These are phyloP conservation scores for Pythium scleroteichum DNA, from an alignment of 352 stramenopile species.

Conservation along the genomic window DNA sequence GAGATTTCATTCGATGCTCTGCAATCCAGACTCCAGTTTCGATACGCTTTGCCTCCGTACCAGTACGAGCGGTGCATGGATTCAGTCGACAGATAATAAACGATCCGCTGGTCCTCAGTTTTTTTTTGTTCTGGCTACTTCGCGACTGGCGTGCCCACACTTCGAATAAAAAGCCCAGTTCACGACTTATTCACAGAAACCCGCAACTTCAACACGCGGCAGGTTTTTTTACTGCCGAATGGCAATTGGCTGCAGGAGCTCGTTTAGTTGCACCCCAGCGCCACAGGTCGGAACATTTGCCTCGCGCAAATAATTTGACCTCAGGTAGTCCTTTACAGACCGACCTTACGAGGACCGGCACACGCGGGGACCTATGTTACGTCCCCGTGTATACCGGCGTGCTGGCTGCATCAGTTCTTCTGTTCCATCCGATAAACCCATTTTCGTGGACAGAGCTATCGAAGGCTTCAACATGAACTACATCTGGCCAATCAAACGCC, in stretches of 20 bases:
- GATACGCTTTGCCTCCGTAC: too few species aligned
- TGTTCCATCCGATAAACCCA: constrained; percentile 9
- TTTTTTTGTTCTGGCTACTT: constrained; percentile 6
- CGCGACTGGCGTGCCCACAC: background rate
- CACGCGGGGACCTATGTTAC: too few species aligned
- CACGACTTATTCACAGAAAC: constrained; percentile 1
- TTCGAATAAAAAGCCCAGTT: constrained; percentile 10
- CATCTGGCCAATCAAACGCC: constrained; percentile 6
- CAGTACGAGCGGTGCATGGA: too few species aligned
- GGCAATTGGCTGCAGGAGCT: too few species aligned
- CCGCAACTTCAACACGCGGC: constrained; percentile 18
- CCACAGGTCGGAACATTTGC: too few species aligned
- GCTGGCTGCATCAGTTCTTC: constrained; percentile 22
- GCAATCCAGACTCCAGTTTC: background rate
- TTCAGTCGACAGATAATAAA: too few species aligned
- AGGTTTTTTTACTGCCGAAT: too few species aligned
- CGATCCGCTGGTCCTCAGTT: background rate
- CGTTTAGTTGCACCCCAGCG: too few species aligned
- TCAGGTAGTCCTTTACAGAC: too few species aligned
- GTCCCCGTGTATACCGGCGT: background rate
- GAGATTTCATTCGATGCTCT: background rate
- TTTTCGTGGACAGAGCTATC: constrained; percentile 8
- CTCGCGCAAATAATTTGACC: too few species aligned
- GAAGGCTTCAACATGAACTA: constrained; percentile 14
- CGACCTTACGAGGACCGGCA: too few species aligned